These are phyloP conservation scores for Pterocarpus macrocarpus DNA, from an alignment of 306 rosid species.

Conservation along the genomic window DNA sequence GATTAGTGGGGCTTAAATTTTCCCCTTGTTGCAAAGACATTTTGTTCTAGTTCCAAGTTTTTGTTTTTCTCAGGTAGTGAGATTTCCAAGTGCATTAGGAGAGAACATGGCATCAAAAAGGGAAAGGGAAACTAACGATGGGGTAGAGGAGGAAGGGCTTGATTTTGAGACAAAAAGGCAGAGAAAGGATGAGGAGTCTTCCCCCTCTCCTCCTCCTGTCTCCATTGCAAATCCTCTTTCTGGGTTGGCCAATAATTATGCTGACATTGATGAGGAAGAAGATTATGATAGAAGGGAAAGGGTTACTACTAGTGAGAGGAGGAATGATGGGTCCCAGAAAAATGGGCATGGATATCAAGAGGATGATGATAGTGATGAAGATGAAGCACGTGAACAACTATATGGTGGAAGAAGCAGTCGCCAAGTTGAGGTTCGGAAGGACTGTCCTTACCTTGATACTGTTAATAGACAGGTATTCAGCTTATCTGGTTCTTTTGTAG, in stretches of 20 bases:
- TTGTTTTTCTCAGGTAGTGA: not conserved
- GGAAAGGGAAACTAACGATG: conserved; percentile 45
- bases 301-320: conserved; percentile 39
- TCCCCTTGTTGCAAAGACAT: not conserved
- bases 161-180: conserved; percentile 49
- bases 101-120: conserved; percentile 54
- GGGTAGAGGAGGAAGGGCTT: conserved; percentile 46
- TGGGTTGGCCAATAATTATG: conserved; percentile 64
- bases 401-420: conserved; percentile 66
- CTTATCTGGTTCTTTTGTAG: conserved; percentile 19
- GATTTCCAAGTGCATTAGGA: conserved; percentile 24
- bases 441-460: conserved; percentile 95
- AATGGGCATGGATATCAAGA: conserved; percentile 57
- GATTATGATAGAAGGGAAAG: conserved; percentile 40
- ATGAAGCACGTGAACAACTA: conserved; percentile 60
- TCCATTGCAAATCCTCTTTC: conserved; percentile 62
- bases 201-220: conserved; percentile 55
- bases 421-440: conserved; percentile 87
- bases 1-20: not conserved
- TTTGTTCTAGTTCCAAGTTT: not conserved
- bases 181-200: conserved; percentile 47
- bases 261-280: conserved; percentile 65
- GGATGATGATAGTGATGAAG: conserved; percentile 64
- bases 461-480: conserved; percentile 92
- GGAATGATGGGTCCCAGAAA: conserved; percentile 41